Percentiles rank a stretch among this genome's conserved stretches.
These are phyloP conservation scores for Amylostereum chailletii DNA, from an alignment of 1,284 basidiomycete genomes.

Conservation along the genomic window DNA sequence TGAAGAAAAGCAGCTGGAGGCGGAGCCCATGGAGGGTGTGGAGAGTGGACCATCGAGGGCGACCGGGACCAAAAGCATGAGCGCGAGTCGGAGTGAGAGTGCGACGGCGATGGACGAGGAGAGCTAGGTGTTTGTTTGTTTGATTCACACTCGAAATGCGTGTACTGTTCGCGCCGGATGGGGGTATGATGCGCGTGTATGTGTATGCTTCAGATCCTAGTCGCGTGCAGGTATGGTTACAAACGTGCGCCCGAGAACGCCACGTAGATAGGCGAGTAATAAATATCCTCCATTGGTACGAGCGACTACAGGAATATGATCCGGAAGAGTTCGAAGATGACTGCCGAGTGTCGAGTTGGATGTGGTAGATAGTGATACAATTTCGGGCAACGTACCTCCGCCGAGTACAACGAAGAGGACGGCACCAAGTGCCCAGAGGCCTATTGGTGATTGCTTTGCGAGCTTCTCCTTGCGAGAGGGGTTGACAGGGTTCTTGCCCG, in stretches of 20 bases:
- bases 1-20: slow-evolving; percentile 71
- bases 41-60: slow-evolving; percentile 30
- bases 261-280: too few species aligned
- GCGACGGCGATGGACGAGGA: slow-evolving; percentile 29
- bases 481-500: slow-evolving; percentile 68
- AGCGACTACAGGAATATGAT: slow-evolving; percentile 50
- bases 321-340: slow-evolving; percentile 62
- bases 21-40: slow-evolving; percentile 67
- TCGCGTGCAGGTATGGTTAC: too few species aligned
- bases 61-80: slow-evolving; percentile 44
- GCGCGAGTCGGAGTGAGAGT: slow-evolving; percentile 36
- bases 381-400: slow-evolving; percentile 48
- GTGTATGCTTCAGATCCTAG: too few species aligned
- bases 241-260: too few species aligned
- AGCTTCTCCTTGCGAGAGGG: slow-evolving; percentile 62
- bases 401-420: slow-evolving; percentile 68
- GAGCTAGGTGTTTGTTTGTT: slow-evolving; percentile 7
- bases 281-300: not conserved
- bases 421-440: slow-evolving; percentile 59
- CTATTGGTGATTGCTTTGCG: slow-evolving; percentile 62
- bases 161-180: too few species aligned
- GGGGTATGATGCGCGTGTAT: too few species aligned
- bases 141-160: too few species aligned
- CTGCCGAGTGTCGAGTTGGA: slow-evolving; percentile 25
- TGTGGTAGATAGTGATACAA: not conserved